Evolutionary conservation across 768 basidiomycete species (phyloP), one percentile per base, ranked within the genome.

Genomic region (Mycena albidolilacea): DNA sequence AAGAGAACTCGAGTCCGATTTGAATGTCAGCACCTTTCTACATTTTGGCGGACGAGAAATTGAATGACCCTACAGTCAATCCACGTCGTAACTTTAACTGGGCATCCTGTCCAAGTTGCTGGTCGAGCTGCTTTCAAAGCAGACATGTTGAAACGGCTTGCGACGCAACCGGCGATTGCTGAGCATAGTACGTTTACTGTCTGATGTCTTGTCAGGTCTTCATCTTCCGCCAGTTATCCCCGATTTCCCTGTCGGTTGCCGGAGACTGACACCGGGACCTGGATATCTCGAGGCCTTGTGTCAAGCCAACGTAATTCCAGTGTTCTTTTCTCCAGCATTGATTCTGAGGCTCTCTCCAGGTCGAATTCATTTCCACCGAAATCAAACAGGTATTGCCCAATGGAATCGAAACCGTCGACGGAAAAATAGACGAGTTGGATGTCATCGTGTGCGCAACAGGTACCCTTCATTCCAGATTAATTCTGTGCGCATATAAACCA

Each of bases 241-340:
- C 14, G 82, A 87, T 58, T 92, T 91, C 74, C 82, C 87, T 7
- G 87, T 91, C 17, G 85, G 82, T 6, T 93, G 91, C 80, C 85
- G 91, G 37, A 85, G 92, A n/a, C 79, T 92, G 60, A 93, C 92
- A 0, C 90, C 91, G 1, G 92, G 91, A 0, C 90, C 90, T 11
- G 91, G 92, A 7, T 93, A 91, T 77, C 84, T 93, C 41, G 90
- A 92, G 75, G 89, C 92, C 0, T 80, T 93, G 2, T 89, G 88
- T 70, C 85, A 88, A 80, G 88, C 90, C 73, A 92, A 92, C 76
- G 92, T 90, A 70, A 43, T 81, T 68, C 50, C 15, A 7, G 35
- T 39, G 21, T 66, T 71, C 59, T 39, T 37, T 23, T 50, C 30
- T 21, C 37, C 11, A 46, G 23, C 30, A 11, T 62, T 5, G 48